Evolutionary conservation across 148 eudicot genomes (phyloP).

Genomic region (Camellia granthamiana): DNA sequence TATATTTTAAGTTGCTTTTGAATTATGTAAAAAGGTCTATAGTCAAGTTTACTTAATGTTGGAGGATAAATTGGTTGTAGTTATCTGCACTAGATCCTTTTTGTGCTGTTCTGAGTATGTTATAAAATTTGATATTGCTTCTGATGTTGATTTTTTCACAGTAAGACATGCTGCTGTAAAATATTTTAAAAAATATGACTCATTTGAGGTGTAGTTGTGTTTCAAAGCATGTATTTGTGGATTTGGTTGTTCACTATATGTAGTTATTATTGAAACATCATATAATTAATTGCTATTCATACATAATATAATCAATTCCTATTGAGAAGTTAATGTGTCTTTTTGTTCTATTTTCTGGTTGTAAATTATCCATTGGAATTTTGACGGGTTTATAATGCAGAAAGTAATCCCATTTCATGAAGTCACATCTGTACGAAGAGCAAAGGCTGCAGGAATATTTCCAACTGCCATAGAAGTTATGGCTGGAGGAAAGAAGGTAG

Average conservation of each 20-base stretch:
- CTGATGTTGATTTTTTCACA: not conserved
- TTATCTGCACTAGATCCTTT: not conserved
- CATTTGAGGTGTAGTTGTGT: not conserved
- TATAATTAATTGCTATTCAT: no score
- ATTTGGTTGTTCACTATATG: not conserved
- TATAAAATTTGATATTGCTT: not conserved
- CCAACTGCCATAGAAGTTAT: conserved; percentile 94
- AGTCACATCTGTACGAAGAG: conserved; percentile 76
- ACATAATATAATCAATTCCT: not conserved
- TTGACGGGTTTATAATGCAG: conserved; percentile 36
- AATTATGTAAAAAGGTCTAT: not conserved
- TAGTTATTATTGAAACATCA: not conserved
- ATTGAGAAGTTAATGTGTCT: not conserved
- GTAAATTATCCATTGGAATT: conserved; percentile 12
- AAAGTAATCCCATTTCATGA: conserved; percentile 79
- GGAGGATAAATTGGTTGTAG: not conserved
- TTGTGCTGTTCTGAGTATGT: not conserved
- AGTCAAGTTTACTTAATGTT: not conserved
- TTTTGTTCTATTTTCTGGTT: not conserved
- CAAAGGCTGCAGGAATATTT: conserved; percentile 90
- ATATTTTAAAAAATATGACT: not conserved
- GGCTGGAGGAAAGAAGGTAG: conserved; percentile 75
- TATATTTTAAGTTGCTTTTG: not conserved
- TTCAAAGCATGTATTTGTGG: not conserved
- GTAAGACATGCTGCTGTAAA: not conserved